Evolutionary conservation across 148 eudicot species (phyloP), one percentile per base, ranked within the genome.

Genomic region (Arbutus unedo): DNA sequence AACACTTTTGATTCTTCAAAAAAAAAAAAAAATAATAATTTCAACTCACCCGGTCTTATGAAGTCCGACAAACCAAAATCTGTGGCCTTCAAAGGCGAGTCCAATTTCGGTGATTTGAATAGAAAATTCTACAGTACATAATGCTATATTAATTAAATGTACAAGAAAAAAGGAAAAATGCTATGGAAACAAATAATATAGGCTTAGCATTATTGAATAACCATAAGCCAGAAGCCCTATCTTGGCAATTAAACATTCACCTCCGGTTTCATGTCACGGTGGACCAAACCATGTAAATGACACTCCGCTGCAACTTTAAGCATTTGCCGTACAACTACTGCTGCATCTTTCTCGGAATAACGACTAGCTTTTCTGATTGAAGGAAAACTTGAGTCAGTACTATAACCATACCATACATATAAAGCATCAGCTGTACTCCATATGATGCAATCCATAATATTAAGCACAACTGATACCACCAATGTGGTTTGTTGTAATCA

Each of bases 191-290:
- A 83, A 75, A 84, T 71, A 25, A 31, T 66, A 43, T 53, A 31
- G n/a, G n/a, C n/a, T n/a, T n/a, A n/a, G 44, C 64, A 76, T 11
- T n/a, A 59, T n/a, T n/a, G 19, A 64, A 64, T 25, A 64, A 82
- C 79, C 18, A 56, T 41, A 85, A 59, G 76, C 25, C 48, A 60
- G 48, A 75, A 80, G 68, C 71, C 4, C 4, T 14, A 23, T 19
- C 45, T 31, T 66, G 10, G 44, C 19, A 13, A 15, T 55, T 38
- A 8, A 64, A 74, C n/a, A 77, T 67, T 74, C 87, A 96, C 98
- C 98, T 96, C 98, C 49, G 98, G 98, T 83, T 96, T 96, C 98
- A 96, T 91, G 83, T 96, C 98, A 76, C 98, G 98, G 85, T 96
- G 98, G 53, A 96, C 98, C 87, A 96, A 84, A 82, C 98, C 98